phyloP scores from a whole-genome alignment of 2,329 filamentous ascomycete genomes.

The Epichloe baconii region DNA sequence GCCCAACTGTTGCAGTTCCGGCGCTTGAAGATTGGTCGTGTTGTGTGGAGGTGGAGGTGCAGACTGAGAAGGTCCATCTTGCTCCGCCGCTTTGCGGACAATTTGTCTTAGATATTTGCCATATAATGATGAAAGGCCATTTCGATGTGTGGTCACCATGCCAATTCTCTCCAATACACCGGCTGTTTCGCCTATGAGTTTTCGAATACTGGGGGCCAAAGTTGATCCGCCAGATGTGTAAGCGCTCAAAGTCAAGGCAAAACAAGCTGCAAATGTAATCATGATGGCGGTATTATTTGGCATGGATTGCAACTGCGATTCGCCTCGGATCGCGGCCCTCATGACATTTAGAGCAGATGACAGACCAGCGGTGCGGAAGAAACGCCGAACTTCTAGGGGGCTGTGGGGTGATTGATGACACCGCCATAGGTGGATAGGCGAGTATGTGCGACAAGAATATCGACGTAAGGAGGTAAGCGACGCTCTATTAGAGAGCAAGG shows the following conservation, averaged over 20 bases:
- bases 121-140: conserved; percentile 46
- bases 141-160: conserved; percentile 49
- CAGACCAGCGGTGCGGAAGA: conserved; percentile 58
- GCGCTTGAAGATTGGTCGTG: not conserved
- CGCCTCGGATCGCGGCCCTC: conserved; percentile 59
- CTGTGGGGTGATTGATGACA: conserved; percentile 62
- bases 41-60: not conserved
- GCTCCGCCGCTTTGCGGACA: conserved; percentile 22
- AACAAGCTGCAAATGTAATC: conserved; percentile 63
- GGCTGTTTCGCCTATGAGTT: conserved; percentile 54
- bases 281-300: conserved; percentile 69
- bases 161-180: conserved; percentile 58
- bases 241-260: conserved; percentile 50
- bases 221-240: conserved; percentile 43
- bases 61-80: not conserved
- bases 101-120: conserved; percentile 33
- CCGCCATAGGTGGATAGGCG: conserved; percentile 61
- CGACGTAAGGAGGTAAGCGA: conserved; percentile 57
- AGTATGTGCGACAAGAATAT: conserved; percentile 61
- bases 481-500: conserved; percentile 17
- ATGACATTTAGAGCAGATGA: conserved; percentile 64
- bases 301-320: conserved; percentile 58
- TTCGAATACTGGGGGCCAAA: conserved; percentile 48
- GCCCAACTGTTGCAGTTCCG: conserved; percentile 8
- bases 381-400: conserved; percentile 57